Evolutionary conservation across 1,139 yeast species (phyloP).

Genomic region (Kurtzmaniella quercitrusa): DNA sequence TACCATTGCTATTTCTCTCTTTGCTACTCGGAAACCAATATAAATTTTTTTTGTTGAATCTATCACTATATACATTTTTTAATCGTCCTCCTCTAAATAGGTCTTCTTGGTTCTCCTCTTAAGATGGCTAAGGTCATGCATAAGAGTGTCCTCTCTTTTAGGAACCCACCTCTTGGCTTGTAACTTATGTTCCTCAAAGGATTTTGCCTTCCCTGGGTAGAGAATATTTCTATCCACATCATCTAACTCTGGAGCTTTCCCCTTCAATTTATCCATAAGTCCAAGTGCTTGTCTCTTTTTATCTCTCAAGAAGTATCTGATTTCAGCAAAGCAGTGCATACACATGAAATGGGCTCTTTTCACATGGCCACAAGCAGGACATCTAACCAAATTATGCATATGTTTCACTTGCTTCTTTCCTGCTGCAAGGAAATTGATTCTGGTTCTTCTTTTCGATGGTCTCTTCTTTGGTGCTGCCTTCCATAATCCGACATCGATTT

Average conservation of each 20-base stretch:
- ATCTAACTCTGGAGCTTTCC: conserved; percentile 49
- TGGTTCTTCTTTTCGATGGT: conserved; percentile 78
- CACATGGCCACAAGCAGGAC: conserved; percentile 93
- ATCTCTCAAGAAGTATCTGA: conserved; percentile 62
- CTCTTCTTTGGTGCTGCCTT: conserved; percentile 93
- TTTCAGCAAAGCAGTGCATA: conserved; percentile 86
- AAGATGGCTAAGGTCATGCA: conserved; percentile 21
- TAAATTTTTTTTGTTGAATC: too few relatives aligned
- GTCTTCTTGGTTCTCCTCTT: conserved; percentile 12
- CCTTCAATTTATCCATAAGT: conserved; percentile 14
- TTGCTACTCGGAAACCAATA: too few relatives aligned
- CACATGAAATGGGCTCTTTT: conserved; percentile 89
- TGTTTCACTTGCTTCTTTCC: conserved; percentile 78
- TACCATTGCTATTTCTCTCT: too few relatives aligned
- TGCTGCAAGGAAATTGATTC: conserved; percentile 78
- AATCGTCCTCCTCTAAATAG: conserved; percentile 4
- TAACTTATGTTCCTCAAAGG: conserved; percentile 39
- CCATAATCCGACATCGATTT: conserved; percentile 32
- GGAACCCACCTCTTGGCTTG: conserved; percentile 67
- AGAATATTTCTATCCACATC: conserved; percentile 60
- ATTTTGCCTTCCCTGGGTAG: conserved; percentile 65
- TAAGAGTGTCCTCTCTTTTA: conserved; percentile 36
- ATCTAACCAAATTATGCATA: conserved; percentile 72
- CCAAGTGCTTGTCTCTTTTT: conserved; percentile 40
- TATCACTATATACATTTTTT: conserved; percentile 2